Evolutionary conservation across 1,284 basidiomycete species (phyloP).

Genomic region (Pseudozyma hubeiensis): DNA sequence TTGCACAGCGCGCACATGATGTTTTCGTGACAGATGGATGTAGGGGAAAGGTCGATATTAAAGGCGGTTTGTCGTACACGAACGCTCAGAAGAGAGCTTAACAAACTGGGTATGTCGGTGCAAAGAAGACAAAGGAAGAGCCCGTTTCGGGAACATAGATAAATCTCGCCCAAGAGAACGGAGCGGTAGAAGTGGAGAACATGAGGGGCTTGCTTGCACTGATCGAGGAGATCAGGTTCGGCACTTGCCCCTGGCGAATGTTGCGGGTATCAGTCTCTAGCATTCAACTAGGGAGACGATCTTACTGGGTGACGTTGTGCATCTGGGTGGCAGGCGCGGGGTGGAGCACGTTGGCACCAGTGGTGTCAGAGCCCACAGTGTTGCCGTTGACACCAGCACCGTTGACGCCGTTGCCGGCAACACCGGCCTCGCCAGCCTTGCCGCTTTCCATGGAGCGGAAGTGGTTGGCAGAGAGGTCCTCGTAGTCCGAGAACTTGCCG

Average conservation of each 20-base stretch:
- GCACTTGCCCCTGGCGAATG: background rate
- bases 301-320: slow-evolving; percentile 38
- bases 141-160: background rate
- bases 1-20: background rate
- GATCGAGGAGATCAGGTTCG: too few relatives aligned
- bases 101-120: slow-evolving; percentile 23
- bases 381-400: slow-evolving; percentile 4
- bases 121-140: background rate
- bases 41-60: slow-evolving; percentile 9
- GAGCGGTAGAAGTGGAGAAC: too few relatives aligned
- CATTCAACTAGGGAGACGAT: background rate
- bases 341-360: slow-evolving; percentile 21
- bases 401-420: slow-evolving; percentile 12
- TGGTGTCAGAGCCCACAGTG: slow-evolving; percentile 13
- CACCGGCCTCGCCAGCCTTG: slow-evolving; percentile 39
- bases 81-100: slow-evolving; percentile 2
- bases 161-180: background rate
- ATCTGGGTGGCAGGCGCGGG: slow-evolving; percentile 39
- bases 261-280: too few relatives aligned
- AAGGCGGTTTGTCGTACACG: slow-evolving; percentile 14
- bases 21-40: too few relatives aligned
- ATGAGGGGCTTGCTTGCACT: background rate
- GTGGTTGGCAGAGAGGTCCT: slow-evolving; percentile 28
- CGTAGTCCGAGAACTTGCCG: slow-evolving; percentile 59
- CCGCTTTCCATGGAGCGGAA: slow-evolving; percentile 19